A percentile compares a stretch with the other conserved stretches of the same genome.
These are phyloP conservation scores for Candida neerlandica DNA, from an alignment of 1,139 yeast species.

Conservation along the genomic window DNA sequence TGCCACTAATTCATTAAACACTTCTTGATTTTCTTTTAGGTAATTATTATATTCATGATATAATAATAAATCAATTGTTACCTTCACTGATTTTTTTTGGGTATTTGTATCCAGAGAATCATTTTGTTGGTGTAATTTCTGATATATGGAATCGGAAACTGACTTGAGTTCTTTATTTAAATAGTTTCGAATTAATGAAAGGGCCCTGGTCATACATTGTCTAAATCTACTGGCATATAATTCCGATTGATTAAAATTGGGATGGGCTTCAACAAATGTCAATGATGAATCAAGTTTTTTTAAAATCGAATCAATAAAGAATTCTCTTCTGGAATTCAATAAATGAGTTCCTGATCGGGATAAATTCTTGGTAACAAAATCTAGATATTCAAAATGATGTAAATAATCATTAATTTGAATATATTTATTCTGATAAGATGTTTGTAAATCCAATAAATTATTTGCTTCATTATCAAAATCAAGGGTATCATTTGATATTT, in stretches of 20 bases:
- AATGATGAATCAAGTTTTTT: conserved; percentile 58
- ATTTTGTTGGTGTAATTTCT: conserved; percentile 36
- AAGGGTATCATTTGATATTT: conserved; percentile 60
- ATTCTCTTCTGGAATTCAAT: conserved; percentile 34
- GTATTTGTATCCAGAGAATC: conserved; percentile 31
- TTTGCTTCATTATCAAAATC: conserved; percentile 66
- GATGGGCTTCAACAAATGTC: conserved; percentile 35
- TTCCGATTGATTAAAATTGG: conserved; percentile 69
- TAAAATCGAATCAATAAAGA: conserved; percentile 41
- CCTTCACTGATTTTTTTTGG: conserved; percentile 17
- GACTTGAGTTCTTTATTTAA: conserved; percentile 54
- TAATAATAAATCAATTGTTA: conserved; percentile 31
- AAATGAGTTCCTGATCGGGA: conserved; percentile 71
- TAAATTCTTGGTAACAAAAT: conserved; percentile 65
- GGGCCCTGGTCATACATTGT: conserved; percentile 82
- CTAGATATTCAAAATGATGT: conserved; percentile 68
- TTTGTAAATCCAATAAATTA: conserved; percentile 53
- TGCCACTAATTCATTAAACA: conserved; percentile 38
- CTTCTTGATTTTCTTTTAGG: conserved; percentile 24
- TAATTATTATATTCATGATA: conserved; percentile 57
- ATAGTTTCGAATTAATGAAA: conserved; percentile 73
- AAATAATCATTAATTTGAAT: conserved; percentile 56
- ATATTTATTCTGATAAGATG: conserved; percentile 45
- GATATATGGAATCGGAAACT: conserved; percentile 33
- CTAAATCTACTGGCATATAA: conserved; percentile 72